These are phyloP conservation scores for Cutaneotrichosporon dermatis DNA, from an alignment of 1,284 basidiomycete genomes.

Conservation along the genomic window DNA sequence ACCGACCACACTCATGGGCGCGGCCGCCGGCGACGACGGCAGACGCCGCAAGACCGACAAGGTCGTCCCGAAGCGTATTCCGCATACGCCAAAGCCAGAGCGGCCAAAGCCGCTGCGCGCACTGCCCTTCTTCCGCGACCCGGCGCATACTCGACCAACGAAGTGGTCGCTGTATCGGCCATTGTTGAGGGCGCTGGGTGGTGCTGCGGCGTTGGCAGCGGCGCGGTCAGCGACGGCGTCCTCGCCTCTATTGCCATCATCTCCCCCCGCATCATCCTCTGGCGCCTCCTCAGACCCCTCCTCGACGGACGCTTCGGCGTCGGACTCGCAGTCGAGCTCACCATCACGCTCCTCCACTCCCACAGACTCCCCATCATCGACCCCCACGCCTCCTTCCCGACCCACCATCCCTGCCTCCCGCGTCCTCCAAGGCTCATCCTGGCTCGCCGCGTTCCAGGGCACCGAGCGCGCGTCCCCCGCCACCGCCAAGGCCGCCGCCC, in stretches of 20 bases:
- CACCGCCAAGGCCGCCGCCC: neutral
- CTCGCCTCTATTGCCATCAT: too few species aligned
- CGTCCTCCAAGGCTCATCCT: neutral
- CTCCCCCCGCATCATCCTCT: too few species aligned
- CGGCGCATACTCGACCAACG: constrained; percentile 69
- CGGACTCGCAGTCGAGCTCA: neutral
- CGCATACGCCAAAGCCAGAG: neutral
- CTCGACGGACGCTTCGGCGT: too few species aligned
- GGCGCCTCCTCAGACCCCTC: too few species aligned
- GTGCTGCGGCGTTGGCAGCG: neutral
- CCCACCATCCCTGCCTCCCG: neutral
- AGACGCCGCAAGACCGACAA: neutral
- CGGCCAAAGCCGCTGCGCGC: neutral
- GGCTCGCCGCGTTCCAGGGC: constrained; percentile 2
- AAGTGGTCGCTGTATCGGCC: constrained; percentile 68
- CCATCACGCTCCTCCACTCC: neutral
- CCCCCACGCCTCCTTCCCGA: neutral
- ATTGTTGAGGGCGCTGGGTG: constrained; percentile 53
- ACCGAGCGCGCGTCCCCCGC: neutral
- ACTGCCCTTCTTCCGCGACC: constrained; percentile 63
- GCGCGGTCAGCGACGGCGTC: neutral
- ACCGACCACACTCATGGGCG: neutral
- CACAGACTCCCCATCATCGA: neutral
- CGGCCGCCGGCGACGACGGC: neutral
- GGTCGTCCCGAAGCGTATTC: neutral